Base-by-base conservation (phyloP, 768 basidiomycete genomes). In the Auricularia cornea region DNA sequence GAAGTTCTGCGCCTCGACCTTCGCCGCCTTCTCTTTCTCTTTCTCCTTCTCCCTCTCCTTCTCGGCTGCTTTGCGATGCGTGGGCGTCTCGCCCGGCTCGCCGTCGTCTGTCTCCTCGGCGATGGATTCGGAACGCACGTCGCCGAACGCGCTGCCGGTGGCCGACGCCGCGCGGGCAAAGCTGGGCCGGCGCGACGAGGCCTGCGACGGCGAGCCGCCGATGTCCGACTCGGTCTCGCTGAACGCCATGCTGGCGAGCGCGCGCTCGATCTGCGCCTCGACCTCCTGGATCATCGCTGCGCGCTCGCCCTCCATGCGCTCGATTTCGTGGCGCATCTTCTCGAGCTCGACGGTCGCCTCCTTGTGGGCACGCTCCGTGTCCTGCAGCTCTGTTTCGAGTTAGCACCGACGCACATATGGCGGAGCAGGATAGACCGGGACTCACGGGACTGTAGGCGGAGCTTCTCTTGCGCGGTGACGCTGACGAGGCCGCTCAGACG, bases 231-330 rank as follows among this genome's bases (percentile, higher is more conserved):
- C 90, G 20, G 88, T 90, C 61, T 90, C 89, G 60, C 84, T 85
- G 61, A 89, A 79, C 67, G 69, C 56, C 90, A 94, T 92, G 29
- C 89, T 89, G 30, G 84, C 87, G 59, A 94, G 79, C 0, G 92
- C 92, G 63, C 88, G 82, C 73, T 93, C 92, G 69, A 94, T 94
- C 77, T 94, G 92, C 30, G 89, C 89, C 71, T 94, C 92, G 28
- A 94, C 91, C 75, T 94, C 92, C n/a, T 90, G 90, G 48, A 94
- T 87, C 92, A 92, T 91, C 70, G 88, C 88, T 60, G 87, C 84
- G 66, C 92, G 89, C 75, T 90, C 92, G 69, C 84, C 77, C 72
- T 94, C 92, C 91, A 94, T 92, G 70, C 76, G 84, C 52, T 92
- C 90, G 90, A 94, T 94, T 3, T 83, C 84, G 10, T 84, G 81